Percentiles rank a stretch among this genome's conserved stretches.
These are phyloP conservation scores for Xylaria sp. DNA, from an alignment of 2,329 filamentous ascomycete species.

Conservation along the genomic window DNA sequence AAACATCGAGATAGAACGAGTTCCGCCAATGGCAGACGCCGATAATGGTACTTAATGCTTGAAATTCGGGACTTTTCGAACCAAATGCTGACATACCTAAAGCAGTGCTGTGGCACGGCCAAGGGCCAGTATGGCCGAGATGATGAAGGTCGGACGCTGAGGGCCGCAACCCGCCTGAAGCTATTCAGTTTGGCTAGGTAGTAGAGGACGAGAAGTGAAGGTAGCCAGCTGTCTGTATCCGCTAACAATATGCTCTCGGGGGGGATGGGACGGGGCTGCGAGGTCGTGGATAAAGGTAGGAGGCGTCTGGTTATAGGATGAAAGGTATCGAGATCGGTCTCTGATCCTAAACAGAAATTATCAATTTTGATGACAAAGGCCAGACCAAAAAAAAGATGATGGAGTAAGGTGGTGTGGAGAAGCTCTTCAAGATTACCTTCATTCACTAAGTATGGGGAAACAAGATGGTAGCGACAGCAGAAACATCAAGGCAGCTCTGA, in stretches of 20 bases:
- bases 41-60: constrained; percentile 36
- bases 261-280: background rate
- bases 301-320: background rate
- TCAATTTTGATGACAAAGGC: background rate
- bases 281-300: background rate
- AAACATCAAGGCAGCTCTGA: background rate
- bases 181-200: constrained; percentile 18
- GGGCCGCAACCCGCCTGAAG: constrained; percentile 16
- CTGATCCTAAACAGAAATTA: background rate
- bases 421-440: background rate
- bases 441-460: background rate
- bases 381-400: background rate
- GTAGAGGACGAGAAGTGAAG: background rate
- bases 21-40: constrained; percentile 35
- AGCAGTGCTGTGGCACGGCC: constrained; percentile 36
- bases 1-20: constrained; percentile 13
- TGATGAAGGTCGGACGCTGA: constrained; percentile 31
- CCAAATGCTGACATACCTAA: constrained; percentile 44
- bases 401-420: background rate
- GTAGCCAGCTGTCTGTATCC: background rate
- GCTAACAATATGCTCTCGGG: constrained; percentile 7
- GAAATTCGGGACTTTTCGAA: constrained; percentile 23
- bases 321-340: background rate
- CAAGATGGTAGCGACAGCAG: background rate
- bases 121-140: constrained; percentile 32